Conservation (phyloP, 306 rosid genomes). For the Citrullus mucosospermus region DNA sequence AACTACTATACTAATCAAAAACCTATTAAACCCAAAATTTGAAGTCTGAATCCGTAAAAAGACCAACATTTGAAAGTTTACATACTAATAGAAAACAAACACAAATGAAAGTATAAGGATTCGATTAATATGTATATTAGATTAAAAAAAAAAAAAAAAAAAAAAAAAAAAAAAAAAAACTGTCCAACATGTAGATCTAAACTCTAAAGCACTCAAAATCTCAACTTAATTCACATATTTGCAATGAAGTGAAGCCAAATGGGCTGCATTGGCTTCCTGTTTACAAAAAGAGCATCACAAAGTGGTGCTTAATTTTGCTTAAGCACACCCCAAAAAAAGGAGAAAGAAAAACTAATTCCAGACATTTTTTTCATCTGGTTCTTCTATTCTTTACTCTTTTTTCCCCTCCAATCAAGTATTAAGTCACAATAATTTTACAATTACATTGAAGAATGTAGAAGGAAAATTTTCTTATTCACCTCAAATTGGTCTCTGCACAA, state of each 20-base stretch:
- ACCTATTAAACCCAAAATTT: too few species aligned
- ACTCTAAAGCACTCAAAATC: neutral
- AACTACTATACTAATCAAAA: too few species aligned
- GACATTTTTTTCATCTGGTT: neutral
- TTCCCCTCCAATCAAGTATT: neutral
- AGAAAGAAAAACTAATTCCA: neutral
- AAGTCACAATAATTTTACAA: neutral
- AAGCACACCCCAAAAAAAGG: neutral
- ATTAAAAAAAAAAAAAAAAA: too few species aligned
- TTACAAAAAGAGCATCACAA: neutral
- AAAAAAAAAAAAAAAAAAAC: too few species aligned
- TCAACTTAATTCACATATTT: neutral
- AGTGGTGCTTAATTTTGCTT: neutral
- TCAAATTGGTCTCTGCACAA: conserved; percentile 26
- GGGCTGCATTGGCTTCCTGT: neutral
- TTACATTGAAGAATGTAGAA: conserved; percentile 13
- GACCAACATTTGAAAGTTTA: too few species aligned
- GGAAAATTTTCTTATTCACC: conserved; percentile 48
- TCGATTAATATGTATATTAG: too few species aligned
- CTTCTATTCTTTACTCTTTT: neutral
- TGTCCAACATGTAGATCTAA: neutral
- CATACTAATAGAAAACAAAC: too few species aligned
- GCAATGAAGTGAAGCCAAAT: neutral
- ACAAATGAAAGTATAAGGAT: too few species aligned
- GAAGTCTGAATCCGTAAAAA: too few species aligned